Evolutionary conservation across 106 monocot species (phyloP), one percentile per base, ranked within the genome.

Genomic region (Xerophyta viscosa): DNA sequence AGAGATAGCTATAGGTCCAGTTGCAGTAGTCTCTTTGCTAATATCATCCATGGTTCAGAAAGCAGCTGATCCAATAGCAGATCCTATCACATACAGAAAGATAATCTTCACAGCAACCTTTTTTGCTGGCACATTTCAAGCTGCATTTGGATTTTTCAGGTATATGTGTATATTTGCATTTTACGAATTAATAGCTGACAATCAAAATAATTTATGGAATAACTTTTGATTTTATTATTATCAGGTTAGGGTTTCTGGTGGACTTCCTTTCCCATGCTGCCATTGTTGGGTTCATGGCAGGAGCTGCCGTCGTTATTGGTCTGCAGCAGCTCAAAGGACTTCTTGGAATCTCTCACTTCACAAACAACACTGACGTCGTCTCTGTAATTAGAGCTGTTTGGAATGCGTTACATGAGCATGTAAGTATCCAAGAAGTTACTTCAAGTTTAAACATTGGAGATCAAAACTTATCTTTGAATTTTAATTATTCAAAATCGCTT

Each of bases 1-100:
- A 55, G 93, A 93, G 15, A 66, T 93, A 14, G 93, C 93, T 0
- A 72, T 93, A 24, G 93, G 92, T 37, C 82, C 86, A n/a, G 87
- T 83, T 6, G 86, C 92, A 3, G 83, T 84, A 17, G 65, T 83
- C 22, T 92, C 92, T 27, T 64, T 92, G 30, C 65, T 92, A 14
- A 18, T 92, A 3, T 70, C 79, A 2, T 70, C 81, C 22, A 76
- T 87, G 75, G 23, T 83, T 27, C 70, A 80, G 53, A 74, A 83
- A 31, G 19, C 73, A 42, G 75, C 76, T 6, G 91, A 91, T 68
- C 91, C 86, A 23, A 33, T 50, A 20, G 37, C 45, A 19, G 71
- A 92, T 62, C 71, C 76, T 0, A 44, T 44, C 17, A 28, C 52
- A 20, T 73, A 87, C 29, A 67, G 50, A 50, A 65, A 75, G 14